These are phyloP conservation scores for Singerocomus inundabilis DNA, from an alignment of 1,284 basidiomycete species.

Conservation along the genomic window DNA sequence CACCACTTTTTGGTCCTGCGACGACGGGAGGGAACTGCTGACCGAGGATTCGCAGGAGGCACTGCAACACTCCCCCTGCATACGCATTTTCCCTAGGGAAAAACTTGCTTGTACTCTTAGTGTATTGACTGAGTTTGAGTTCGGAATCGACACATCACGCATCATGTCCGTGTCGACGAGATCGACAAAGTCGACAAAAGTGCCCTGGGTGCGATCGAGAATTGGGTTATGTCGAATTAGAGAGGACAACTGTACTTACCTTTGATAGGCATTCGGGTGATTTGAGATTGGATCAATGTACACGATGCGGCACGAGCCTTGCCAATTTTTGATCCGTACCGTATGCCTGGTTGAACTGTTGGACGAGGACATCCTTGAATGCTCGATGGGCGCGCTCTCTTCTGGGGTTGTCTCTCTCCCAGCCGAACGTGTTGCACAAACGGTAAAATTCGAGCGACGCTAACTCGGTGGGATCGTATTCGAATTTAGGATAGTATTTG, in stretches of 20 bases:
- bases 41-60: conserved; percentile 15
- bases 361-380: conserved; percentile 15
- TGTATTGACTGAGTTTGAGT: conserved; percentile 12
- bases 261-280: conserved; percentile 2
- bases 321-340: conserved; percentile 17
- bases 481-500: conserved; percentile 1
- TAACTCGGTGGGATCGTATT: conserved; percentile 13
- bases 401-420: background rate
- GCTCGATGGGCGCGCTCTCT: background rate
- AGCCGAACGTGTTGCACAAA: conserved; percentile 13
- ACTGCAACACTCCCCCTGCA: conserved; percentile 19
- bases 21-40: background rate
- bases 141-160: too few species aligned
- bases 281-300: conserved; percentile 13
- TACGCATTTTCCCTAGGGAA: conserved; percentile 21
- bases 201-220: too few species aligned
- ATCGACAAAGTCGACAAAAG: conserved; percentile 20
- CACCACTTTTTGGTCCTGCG: background rate
- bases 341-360: conserved; percentile 18
- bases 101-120: conserved; percentile 8
- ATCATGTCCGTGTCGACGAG: conserved; percentile 15
- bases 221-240: too few species aligned
- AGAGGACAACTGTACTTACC: too few species aligned
- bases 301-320: conserved; percentile 8
- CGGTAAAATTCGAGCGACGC: conserved; percentile 25